Conservation (phyloP, 345 rosid species). For the Eutrema japonicum region DNA sequence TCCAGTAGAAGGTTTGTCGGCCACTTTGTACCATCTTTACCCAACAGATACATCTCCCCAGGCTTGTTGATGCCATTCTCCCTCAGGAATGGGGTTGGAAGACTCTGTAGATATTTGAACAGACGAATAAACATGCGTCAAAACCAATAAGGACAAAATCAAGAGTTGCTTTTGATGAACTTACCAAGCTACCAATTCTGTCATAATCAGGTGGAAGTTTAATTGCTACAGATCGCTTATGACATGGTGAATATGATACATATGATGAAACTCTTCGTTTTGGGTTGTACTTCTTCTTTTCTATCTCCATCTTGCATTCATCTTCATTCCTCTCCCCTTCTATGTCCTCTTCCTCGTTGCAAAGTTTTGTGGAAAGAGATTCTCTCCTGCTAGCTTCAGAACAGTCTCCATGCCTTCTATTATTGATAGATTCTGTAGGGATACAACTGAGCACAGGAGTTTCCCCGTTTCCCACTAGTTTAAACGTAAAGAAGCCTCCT, state of each 20-base stretch:
- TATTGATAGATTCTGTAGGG: neutral
- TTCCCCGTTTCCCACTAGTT: slow-evolving; percentile 3
- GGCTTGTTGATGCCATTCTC: slow-evolving; percentile 24
- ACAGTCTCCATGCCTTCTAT: slow-evolving; percentile 14
- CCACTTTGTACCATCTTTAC: slow-evolving; percentile 35
- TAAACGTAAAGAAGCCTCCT: slow-evolving; percentile 2
- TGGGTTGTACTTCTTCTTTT: neutral
- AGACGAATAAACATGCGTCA: neutral
- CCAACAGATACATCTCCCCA: slow-evolving; percentile 31
- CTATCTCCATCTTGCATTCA: neutral
- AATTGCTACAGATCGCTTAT: neutral
- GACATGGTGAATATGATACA: neutral
- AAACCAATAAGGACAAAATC: neutral
- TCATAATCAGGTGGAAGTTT: neutral
- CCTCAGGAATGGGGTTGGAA: slow-evolving; percentile 15
- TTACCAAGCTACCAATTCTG: too few relatives aligned
- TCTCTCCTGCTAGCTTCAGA: slow-evolving; percentile 8
- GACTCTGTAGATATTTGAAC: slow-evolving; percentile 14
- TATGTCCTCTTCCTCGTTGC: neutral
- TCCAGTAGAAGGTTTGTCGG: neutral
- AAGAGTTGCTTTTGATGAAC: neutral
- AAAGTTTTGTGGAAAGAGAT: neutral
- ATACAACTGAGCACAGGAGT: neutral
- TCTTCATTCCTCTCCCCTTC: neutral
- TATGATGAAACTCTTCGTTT: neutral